Conservation (phyloP, 805 yeast species). For the Metschnikowia santaceciliae region DNA sequence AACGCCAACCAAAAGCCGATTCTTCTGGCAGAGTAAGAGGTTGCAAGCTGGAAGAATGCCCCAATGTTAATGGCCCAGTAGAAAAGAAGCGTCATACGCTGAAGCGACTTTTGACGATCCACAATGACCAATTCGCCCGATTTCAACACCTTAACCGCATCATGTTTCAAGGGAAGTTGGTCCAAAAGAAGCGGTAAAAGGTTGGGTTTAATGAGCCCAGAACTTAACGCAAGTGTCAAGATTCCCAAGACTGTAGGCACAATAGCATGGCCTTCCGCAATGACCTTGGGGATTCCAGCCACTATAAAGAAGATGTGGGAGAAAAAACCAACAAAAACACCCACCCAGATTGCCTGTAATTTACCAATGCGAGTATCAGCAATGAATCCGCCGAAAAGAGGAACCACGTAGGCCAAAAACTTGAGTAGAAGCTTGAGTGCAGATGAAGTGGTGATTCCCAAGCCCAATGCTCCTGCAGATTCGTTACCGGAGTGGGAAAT, state of each 20-base stretch:
- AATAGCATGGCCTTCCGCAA: slow-evolving; percentile 26
- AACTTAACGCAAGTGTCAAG: slow-evolving; percentile 28
- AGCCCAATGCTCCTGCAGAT: slow-evolving; percentile 48
- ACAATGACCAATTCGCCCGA: slow-evolving; percentile 64
- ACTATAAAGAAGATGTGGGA: slow-evolving; percentile 47
- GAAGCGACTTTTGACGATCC: slow-evolving; percentile 42
- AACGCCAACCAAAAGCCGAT: slow-evolving; percentile 55
- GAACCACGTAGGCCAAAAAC: slow-evolving; percentile 49
- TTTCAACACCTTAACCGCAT: slow-evolving; percentile 52
- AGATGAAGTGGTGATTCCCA: slow-evolving; percentile 43
- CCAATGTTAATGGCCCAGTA: slow-evolving; percentile 57
- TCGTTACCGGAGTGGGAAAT: slow-evolving; percentile 25
- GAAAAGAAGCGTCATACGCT: slow-evolving; percentile 36
- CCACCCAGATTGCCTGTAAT: slow-evolving; percentile 46
- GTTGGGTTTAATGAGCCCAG: slow-evolving; percentile 54
- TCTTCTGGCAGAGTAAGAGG: slow-evolving; percentile 48
- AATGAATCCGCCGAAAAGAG: slow-evolving; percentile 50
- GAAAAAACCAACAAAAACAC: slow-evolving; percentile 44
- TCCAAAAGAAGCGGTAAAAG: slow-evolving; percentile 48
- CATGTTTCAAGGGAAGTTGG: slow-evolving; percentile 51
- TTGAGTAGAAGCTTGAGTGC: slow-evolving; percentile 46
- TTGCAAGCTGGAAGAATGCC: slow-evolving; percentile 49
- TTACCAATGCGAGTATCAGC: slow-evolving; percentile 49
- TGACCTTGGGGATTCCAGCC: slow-evolving; percentile 44
- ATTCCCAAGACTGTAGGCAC: slow-evolving; percentile 11